Percentiles rank a stretch among this genome's conserved stretches.
Evolutionary conservation across 2,329 filamentous ascomycete genomes (phyloP).

Genomic region (Dactylella cylindrospora): DNA sequence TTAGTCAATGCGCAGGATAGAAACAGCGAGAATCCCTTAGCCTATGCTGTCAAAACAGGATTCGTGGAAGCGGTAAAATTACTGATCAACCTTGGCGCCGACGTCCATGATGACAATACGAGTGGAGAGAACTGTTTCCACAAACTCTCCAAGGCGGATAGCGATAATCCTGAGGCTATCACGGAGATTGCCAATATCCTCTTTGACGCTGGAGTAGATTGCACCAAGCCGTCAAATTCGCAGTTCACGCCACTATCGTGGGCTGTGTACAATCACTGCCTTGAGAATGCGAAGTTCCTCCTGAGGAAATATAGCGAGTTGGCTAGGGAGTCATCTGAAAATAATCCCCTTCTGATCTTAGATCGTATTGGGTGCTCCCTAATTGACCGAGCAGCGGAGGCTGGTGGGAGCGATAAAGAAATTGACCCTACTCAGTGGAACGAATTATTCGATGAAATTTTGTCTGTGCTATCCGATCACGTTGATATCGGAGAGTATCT

Average conservation of each 20-base stretch:
- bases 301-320: constrained; percentile 3
- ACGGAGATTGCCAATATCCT: constrained; percentile 6
- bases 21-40: not conserved
- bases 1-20: constrained; percentile 12
- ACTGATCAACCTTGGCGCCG: constrained; percentile 5
- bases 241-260: not conserved
- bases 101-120: constrained; percentile 13
- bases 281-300: constrained; percentile 6
- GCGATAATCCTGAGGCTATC: not conserved
- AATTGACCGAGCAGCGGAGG: too few species aligned
- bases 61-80: constrained; percentile 14
- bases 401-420: not conserved
- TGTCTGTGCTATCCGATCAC: not conserved
- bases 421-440: not conserved
- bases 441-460: too few species aligned
- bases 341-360: constrained; percentile 2
- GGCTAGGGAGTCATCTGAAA: not conserved
- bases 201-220: constrained; percentile 10
- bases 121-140: constrained; percentile 7
- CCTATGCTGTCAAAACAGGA: constrained; percentile 7
- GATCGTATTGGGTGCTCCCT: not conserved
- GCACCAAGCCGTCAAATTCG: not conserved
- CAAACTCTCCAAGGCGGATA: not conserved
- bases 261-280: not conserved
- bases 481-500: not conserved